These are phyloP conservation scores for Rhytidhysteron rufulum DNA, from an alignment of 2,329 filamentous ascomycete genomes.

Conservation along the genomic window DNA sequence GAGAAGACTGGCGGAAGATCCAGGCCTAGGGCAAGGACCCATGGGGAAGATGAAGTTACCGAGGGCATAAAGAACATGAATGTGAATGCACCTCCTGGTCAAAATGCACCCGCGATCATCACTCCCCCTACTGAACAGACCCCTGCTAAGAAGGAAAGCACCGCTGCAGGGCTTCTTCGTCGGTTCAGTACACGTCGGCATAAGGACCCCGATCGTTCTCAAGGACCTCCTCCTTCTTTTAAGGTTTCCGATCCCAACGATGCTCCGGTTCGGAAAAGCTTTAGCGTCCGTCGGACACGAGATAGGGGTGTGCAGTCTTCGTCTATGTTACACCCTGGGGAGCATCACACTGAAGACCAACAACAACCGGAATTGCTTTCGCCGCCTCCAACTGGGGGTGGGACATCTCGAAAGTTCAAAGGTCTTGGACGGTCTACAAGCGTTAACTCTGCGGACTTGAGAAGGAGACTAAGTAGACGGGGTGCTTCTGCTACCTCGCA, in stretches of 20 bases:
- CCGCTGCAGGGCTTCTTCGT: conserved; percentile 77
- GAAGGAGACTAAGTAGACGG: conserved; percentile 59
- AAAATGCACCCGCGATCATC: conserved; percentile 47
- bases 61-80: conserved; percentile 68
- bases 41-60: conserved; percentile 86
- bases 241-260: conserved; percentile 77
- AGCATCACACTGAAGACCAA: conserved; percentile 50
- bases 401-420: conserved; percentile 58
- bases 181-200: conserved; percentile 86
- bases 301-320: conserved; percentile 50
- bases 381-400: conserved; percentile 63
- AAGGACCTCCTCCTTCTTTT: conserved; percentile 68
- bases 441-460: conserved; percentile 82
- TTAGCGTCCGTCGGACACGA: conserved; percentile 69
- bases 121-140: conserved; percentile 53
- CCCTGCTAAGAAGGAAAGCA: conserved; percentile 76
- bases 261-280: conserved; percentile 72
- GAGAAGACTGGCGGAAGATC: conserved; percentile 83
- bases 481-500: conserved; percentile 52
- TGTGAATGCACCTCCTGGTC: conserved; percentile 45
- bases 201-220: conserved; percentile 52
- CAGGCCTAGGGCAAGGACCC: conserved; percentile 81
- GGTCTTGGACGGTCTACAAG: conserved; percentile 82
- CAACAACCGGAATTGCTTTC: conserved; percentile 76
- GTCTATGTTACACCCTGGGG: conserved; percentile 47